These are phyloP conservation scores for Meira nashicola DNA, from an alignment of 1,284 basidiomycete genomes.

Conservation along the genomic window DNA sequence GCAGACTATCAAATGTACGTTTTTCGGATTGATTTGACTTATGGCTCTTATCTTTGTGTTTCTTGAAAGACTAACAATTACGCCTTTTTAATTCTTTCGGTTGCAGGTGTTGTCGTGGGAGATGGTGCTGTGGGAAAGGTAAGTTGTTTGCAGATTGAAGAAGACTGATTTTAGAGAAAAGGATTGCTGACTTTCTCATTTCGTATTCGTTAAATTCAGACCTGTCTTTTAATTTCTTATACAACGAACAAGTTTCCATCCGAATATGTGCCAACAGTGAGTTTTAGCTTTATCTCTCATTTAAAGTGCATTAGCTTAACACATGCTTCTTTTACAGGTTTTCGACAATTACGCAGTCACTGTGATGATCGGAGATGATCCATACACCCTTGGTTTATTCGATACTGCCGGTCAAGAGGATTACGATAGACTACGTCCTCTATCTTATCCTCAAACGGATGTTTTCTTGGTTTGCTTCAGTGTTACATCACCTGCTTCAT, in stretches of 20 bases:
- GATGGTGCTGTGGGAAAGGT: slow-evolving; percentile 99
- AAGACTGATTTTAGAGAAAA: neutral
- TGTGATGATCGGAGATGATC: slow-evolving; percentile 99
- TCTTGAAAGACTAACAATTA: too few relatives aligned
- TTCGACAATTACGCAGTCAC: slow-evolving; percentile 98
- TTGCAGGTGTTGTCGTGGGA: slow-evolving; percentile 67
- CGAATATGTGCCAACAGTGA: slow-evolving; percentile 86
- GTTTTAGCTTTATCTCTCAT: slow-evolving; percentile 42
- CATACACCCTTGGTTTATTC: slow-evolving; percentile 95
- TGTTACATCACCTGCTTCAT: slow-evolving; percentile 95
- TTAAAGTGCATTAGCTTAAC: neutral
- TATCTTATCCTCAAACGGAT: slow-evolving; percentile 99
- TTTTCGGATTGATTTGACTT: too few relatives aligned
- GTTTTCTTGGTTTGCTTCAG: slow-evolving; percentile 99
- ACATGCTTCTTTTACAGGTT: slow-evolving; percentile 55
- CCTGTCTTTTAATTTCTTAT: slow-evolving; percentile 97
- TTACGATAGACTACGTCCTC: slow-evolving; percentile 95
- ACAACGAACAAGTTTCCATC: slow-evolving; percentile 74
- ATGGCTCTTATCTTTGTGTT: too few relatives aligned
- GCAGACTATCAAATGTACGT: slow-evolving; percentile 59
- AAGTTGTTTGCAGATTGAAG: slow-evolving; percentile 49
- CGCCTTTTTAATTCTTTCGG: too few relatives aligned
- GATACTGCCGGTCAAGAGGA: slow-evolving; percentile 99
- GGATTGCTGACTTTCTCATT: neutral
- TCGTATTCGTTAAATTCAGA: slow-evolving; percentile 59